phyloP scores from a whole-genome alignment of 169 alveolate genomes.

The Plasmodium chabaudi region DNA sequence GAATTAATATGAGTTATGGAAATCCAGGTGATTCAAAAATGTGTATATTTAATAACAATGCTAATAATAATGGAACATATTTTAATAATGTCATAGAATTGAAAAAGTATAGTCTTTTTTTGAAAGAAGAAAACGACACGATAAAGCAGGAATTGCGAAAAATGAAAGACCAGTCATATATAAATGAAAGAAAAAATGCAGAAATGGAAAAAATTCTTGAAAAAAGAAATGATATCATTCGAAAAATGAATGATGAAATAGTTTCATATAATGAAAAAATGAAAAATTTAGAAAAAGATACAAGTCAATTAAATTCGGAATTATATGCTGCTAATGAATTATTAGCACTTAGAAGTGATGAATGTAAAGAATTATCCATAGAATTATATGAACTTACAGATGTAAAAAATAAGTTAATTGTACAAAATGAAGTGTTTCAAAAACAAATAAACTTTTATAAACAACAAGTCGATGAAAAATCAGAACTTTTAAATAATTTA shows the following conservation, averaged over 20 bases:
- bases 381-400: constrained; percentile 64
- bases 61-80: constrained; percentile 1
- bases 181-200: constrained; percentile 51
- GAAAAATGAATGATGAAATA: constrained; percentile 67
- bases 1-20: constrained; percentile 11
- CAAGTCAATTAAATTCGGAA: constrained; percentile 50
- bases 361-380: constrained; percentile 54
- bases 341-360: constrained; percentile 69
- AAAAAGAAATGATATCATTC: constrained; percentile 67
- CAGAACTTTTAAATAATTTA: constrained; percentile 30
- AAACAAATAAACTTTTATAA: constrained; percentile 57
- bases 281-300: constrained; percentile 61
- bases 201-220: constrained; percentile 67
- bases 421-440: constrained; percentile 48
- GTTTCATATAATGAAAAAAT: constrained; percentile 55
- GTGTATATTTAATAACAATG: constrained; percentile 61
- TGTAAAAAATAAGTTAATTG: constrained; percentile 62
- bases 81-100: constrained; percentile 13
- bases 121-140: constrained; percentile 70
- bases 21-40: constrained; percentile 30
- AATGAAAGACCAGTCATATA: constrained; percentile 32
- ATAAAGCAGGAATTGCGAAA: constrained; percentile 70
- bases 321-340: constrained; percentile 65
- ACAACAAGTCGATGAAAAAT: constrained; percentile 50
- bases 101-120: constrained; percentile 55